Evolutionary conservation across 1,139 yeast genomes (phyloP).

Genomic region (Blastobotrys ciferrii): DNA sequence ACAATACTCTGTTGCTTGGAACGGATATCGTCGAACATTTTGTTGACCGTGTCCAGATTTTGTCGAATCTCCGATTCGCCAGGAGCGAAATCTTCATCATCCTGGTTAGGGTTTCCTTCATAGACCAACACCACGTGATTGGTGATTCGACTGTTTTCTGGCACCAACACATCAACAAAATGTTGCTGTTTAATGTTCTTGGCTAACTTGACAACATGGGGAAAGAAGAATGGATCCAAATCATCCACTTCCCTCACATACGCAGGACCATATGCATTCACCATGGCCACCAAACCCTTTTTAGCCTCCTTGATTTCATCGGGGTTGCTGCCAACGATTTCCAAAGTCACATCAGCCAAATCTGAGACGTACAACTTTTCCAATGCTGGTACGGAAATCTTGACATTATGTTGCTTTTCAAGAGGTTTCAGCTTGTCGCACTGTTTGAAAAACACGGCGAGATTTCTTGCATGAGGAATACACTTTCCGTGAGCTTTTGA

Average conservation of each 20-base stretch:
- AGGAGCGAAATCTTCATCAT: conserved; percentile 51
- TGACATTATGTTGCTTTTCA: conserved; percentile 46
- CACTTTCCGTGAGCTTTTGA: conserved; percentile 86
- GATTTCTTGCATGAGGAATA: conserved; percentile 66
- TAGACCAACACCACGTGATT: conserved; percentile 46
- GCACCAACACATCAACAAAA: conserved; percentile 57
- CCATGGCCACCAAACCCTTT: conserved; percentile 66
- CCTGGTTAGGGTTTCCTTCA: conserved; percentile 37
- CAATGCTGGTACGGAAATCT: conserved; percentile 55
- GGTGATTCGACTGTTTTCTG: conserved; percentile 38
- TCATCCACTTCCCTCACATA: conserved; percentile 59
- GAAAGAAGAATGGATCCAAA: conserved; percentile 65
- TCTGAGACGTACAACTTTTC: conserved; percentile 36
- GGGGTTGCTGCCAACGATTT: conserved; percentile 45
- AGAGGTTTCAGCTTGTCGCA: conserved; percentile 41
- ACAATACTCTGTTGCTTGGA: conserved; percentile 55
- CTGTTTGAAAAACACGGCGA: conserved; percentile 63
- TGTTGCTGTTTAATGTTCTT: conserved; percentile 47
- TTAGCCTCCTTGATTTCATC: conserved; percentile 54
- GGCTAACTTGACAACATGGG: conserved; percentile 47
- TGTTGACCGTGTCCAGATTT: conserved; percentile 45
- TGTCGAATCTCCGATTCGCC: conserved; percentile 36
- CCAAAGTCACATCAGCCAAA: conserved; percentile 39
- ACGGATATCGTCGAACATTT: conserved; percentile 57
- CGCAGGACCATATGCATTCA: conserved; percentile 70